Evolutionary conservation across 768 basidiomycete species (phyloP).

Genomic region (Collybiopsis luxurians): DNA sequence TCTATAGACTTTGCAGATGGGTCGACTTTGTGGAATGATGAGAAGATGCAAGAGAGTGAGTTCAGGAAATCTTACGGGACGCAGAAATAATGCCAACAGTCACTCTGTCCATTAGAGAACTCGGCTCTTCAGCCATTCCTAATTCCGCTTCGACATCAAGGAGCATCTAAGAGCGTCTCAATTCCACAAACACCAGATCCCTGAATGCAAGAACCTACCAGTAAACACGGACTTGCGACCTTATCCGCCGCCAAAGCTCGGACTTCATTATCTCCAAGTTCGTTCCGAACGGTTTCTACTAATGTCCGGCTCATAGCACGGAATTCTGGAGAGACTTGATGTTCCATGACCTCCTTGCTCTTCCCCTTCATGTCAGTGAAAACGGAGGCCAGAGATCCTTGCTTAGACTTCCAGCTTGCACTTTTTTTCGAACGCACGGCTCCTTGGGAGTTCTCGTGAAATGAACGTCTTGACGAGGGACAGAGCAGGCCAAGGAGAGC

Average conservation of each 20-base stretch:
- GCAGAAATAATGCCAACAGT: constrained; percentile 72
- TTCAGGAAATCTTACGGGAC: constrained; percentile 44
- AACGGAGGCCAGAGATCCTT: constrained; percentile 79
- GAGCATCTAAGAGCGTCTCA: constrained; percentile 53
- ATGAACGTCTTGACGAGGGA: constrained; percentile 49
- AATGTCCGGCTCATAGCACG: constrained; percentile 39
- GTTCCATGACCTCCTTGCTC: constrained; percentile 22
- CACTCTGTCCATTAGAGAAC: constrained; percentile 80
- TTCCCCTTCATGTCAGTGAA: constrained; percentile 48
- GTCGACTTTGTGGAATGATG: constrained; percentile 30
- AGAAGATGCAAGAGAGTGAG: neutral
- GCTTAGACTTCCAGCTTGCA: constrained; percentile 75
- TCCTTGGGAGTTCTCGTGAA: constrained; percentile 33
- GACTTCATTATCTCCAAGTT: constrained; percentile 67
- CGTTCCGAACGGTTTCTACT: constrained; percentile 48
- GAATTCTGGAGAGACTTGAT: constrained; percentile 47
- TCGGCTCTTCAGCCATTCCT: constrained; percentile 51
- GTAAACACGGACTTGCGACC: constrained; percentile 73
- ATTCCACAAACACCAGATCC: constrained; percentile 4
- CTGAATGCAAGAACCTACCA: constrained; percentile 40
- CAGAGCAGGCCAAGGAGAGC: constrained; percentile 76
- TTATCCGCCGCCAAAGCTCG: constrained; percentile 74
- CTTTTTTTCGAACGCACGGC: constrained; percentile 83
- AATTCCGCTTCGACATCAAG: constrained; percentile 80
- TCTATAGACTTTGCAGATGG: constrained; percentile 36